A percentile compares a stretch with the other conserved stretches of the same genome.
Evolutionary conservation across 1,284 basidiomycete species (phyloP).

Genomic region (Pisolithus thermaeus): DNA sequence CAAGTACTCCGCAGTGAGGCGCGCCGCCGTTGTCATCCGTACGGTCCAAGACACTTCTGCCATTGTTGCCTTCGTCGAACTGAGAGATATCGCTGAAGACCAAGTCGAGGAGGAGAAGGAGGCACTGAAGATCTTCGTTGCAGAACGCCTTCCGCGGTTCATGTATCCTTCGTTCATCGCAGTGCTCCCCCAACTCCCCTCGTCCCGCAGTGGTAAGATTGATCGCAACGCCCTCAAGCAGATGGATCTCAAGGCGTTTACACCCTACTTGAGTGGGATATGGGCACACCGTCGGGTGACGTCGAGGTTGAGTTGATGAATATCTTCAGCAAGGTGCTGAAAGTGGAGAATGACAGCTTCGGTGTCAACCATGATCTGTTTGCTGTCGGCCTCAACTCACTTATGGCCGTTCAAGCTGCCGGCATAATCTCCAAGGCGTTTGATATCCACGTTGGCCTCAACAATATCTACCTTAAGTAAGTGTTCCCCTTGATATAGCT

Average conservation of each 20-base stretch:
- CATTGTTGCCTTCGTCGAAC: constrained; percentile 26
- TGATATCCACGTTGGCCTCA: constrained; percentile 24
- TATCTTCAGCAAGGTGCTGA: constrained; percentile 20
- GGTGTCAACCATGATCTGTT: constrained; percentile 26
- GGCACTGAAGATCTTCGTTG: constrained; percentile 20
- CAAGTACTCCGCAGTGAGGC: constrained; percentile 16
- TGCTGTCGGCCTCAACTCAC: constrained; percentile 23
- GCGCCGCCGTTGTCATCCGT: constrained; percentile 21
- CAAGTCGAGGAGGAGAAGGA: constrained; percentile 23
- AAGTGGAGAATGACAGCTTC: constrained; percentile 17
- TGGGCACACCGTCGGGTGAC: constrained; percentile 21
- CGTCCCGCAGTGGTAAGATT: constrained; percentile 23
- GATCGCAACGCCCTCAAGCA: constrained; percentile 24
- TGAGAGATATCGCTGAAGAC: constrained; percentile 10
- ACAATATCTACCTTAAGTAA: constrained; percentile 25
- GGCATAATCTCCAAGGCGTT: constrained; percentile 26
- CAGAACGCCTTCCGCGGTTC: constrained; percentile 25
- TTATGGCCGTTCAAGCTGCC: constrained; percentile 28
- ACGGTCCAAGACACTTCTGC: constrained; percentile 24
- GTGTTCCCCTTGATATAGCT: background rate
- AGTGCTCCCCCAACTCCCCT: constrained; percentile 18
- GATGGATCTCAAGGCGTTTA: constrained; percentile 22
- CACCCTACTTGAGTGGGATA: constrained; percentile 17
- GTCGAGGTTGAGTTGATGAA: constrained; percentile 22
- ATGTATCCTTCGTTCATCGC: constrained; percentile 28